Percentiles rank a stretch among this genome's conserved stretches.
Evolutionary conservation across 2,329 filamentous ascomycete genomes (phyloP).

Genomic region (Talaromyces sp.): DNA sequence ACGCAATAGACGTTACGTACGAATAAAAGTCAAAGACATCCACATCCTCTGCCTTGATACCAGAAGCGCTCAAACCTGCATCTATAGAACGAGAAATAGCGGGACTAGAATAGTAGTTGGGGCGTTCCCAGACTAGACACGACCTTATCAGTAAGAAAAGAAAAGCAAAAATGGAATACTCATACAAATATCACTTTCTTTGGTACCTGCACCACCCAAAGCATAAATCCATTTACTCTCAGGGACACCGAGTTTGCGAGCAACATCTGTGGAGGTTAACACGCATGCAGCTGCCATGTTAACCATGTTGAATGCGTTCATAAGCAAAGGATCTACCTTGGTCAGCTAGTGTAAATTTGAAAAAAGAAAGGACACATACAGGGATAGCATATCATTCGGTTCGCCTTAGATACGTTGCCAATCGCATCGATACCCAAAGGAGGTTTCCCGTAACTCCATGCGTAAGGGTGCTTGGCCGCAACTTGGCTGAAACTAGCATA

Average conservation of each 20-base stretch:
- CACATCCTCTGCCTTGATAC: constrained; percentile 46
- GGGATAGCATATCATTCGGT: constrained; percentile 64
- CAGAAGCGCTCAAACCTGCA: constrained; percentile 45
- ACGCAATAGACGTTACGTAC: constrained; percentile 21
- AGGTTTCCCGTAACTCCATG: constrained; percentile 53
- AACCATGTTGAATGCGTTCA: constrained; percentile 68
- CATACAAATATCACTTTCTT: constrained; percentile 52
- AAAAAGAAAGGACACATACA: constrained; percentile 42
- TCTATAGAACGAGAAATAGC: constrained; percentile 56
- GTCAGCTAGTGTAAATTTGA: not conserved
- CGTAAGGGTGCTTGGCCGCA: constrained; percentile 47
- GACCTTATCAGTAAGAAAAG: not conserved
- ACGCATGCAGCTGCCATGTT: constrained; percentile 59
- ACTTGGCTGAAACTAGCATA: constrained; percentile 59
- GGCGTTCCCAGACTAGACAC: constrained; percentile 55
- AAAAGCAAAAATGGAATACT: not conserved
- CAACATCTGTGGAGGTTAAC: constrained; percentile 53
- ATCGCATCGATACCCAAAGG: constrained; percentile 48
- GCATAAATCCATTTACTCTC: constrained; percentile 58
- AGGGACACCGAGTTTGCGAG: constrained; percentile 50
- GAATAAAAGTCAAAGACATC: constrained; percentile 62
- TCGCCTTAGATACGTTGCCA: constrained; percentile 49
- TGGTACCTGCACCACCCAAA: constrained; percentile 58
- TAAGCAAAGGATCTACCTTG: constrained; percentile 57
- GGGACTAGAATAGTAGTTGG: constrained; percentile 53